phyloP scores from a whole-genome alignment of 176 grass and related monocot species.

The Avena atlantica region DNA sequence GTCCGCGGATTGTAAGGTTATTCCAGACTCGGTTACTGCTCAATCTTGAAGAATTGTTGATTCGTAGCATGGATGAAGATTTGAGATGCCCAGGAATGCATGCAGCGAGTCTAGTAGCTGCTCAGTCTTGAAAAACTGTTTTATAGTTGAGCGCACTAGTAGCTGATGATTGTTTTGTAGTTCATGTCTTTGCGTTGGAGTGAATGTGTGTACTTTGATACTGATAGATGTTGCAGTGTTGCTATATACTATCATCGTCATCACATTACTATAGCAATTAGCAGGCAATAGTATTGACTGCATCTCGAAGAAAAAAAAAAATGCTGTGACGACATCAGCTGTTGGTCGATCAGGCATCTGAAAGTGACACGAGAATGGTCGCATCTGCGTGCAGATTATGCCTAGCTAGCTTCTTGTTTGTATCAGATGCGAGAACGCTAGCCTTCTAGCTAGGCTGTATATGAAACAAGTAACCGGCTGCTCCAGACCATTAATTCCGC shows the following conservation, averaged over 20 bases:
- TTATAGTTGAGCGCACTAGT: too few relatives aligned
- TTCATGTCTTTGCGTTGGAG: not conserved
- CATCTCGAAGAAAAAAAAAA: not conserved
- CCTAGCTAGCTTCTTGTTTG: not conserved
- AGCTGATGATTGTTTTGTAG: not conserved
- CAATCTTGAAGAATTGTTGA: not conserved
- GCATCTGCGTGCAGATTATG: conserved; percentile 1
- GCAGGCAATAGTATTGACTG: not conserved
- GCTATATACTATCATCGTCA: not conserved
- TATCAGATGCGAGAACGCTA: not conserved
- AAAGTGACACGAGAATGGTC: not conserved
- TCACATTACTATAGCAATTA: not conserved
- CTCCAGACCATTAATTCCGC: not conserved
- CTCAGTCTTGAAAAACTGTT: not conserved
- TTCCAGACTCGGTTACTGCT: not conserved
- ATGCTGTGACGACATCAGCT: not conserved
- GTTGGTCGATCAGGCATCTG: not conserved
- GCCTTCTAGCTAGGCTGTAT: not conserved
- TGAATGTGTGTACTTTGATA: not conserved
- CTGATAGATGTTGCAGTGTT: not conserved
- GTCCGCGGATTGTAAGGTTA: not conserved
- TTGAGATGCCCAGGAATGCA: not conserved
- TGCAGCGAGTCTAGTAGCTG: not conserved
- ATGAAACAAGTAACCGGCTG: not conserved
- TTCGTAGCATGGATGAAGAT: not conserved